Base-by-base conservation (phyloP, 257 asterid genomes). In the Coffea eugenioides region DNA sequence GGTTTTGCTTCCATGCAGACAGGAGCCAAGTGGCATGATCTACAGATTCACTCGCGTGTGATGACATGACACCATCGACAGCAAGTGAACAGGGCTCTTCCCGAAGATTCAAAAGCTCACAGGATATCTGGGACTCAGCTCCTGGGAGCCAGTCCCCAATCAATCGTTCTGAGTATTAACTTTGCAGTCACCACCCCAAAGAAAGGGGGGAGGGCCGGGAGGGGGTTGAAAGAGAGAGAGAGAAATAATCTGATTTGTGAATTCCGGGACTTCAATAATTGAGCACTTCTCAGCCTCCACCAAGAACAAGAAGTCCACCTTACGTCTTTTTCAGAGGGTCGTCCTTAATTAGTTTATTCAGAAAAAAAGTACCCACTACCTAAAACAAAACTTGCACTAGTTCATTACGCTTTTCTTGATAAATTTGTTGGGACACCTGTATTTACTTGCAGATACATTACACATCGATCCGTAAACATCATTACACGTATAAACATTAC, bases 221-320 rank as follows among this genome's bases (percentile, higher is more conserved):
- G 27, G 27, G 27, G 27, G 27, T 27, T 27, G 27, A 27, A 0
- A 27, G 27, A 27, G 27, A 27, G 57, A 46, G 23, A 25, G 41
- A 70, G 66, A 67, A 2, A 27, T 15, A 11, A 11, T 45, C 8
- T 71, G 9, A 25, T 45, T 49, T 11, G 66, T 45, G 77, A 14
- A 70, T 31, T 77, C 13, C 27, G 36, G 67, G 78, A 39, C 65
- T 75, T 64, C 87, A 88, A 88, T 88, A 77, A 88, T 88, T 82
- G 86, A 83, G 71, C 62, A 75, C 73, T 79, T 81, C 46, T 48
- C 52, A 1, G 0, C 59, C 59, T 12, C 59, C 59, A 14, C 59
- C 59, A 27, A 27, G 27, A 27, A 27, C 27, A 27, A 27, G 27
- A 52, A 52, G 59, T 52, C 59, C 59, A 52, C 59, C 21, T 52